Evolutionary conservation across 2,329 filamentous ascomycete species (phyloP).

Genomic region (Aquanectria penicillioides): DNA sequence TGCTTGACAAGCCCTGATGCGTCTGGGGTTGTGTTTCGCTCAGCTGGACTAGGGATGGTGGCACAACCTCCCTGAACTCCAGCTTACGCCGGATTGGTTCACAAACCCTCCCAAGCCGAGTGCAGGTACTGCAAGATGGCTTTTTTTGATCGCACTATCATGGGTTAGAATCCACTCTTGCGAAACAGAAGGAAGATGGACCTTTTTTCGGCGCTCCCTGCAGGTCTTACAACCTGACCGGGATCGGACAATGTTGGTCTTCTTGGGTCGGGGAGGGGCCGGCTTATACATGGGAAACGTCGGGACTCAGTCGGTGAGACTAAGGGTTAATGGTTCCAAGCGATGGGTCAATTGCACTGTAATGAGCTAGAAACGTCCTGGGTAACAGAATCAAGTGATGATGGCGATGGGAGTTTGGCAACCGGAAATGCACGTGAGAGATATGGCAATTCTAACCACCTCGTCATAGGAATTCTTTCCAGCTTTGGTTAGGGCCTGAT

Average conservation of each 20-base stretch:
- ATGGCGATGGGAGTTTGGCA: no score
- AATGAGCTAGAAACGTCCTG: neutral
- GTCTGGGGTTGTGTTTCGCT: neutral
- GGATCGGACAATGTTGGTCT: conserved; percentile 35
- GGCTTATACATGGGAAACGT: conserved; percentile 41
- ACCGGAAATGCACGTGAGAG: no score
- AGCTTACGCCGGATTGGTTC: conserved; percentile 7
- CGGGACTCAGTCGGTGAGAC: no score
- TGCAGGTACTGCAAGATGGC: conserved; percentile 23
- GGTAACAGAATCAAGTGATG: no score
- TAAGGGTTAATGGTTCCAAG: no score
- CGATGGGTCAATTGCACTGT: neutral
- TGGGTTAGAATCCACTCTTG: neutral
- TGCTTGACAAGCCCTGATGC: neutral
- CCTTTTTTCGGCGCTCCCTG: conserved; percentile 30
- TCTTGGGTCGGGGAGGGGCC: conserved; percentile 30
- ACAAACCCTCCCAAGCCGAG: conserved; percentile 14
- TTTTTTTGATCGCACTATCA: conserved; percentile 26
- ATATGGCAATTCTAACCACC: no score
- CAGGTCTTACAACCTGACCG: conserved; percentile 33
- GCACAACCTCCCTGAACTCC: conserved; percentile 8
- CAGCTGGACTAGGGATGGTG: no score
- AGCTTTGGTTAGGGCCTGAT: no score
- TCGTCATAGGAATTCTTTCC: no score
- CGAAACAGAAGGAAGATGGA: neutral